Base-by-base conservation (phyloP, 2,329 filamentous ascomycete species). In the Pseudofabraea citricarpa region DNA sequence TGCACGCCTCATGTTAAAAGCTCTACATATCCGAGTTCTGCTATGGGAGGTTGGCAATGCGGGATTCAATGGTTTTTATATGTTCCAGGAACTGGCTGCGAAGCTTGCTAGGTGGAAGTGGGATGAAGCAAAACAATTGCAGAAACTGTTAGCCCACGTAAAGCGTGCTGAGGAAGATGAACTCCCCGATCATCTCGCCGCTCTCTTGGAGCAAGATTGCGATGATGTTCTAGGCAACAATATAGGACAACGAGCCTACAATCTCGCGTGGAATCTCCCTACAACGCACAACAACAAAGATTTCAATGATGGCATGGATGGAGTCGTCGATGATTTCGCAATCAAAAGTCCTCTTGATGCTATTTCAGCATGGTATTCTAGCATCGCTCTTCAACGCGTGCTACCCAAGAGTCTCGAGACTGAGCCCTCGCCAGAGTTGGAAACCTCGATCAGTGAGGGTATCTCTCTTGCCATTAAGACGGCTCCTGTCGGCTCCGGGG, bases 311-410 rank as follows among this genome's bases (percentile, higher is more conserved):
- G 81, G 86, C 37, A 85, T 94, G 74, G 86, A 94, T 59, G 75
- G 79, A 5, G 88, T 95, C 1, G 86, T 93, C 3, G 86, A 93
- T 46, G 91, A 96, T 57, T 79, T 81, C 41, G 84, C 89, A 3
- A 87, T 96, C 47, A 81, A 86, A 41, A 93, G 88, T 15, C 88
- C 90, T 0, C 77, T 96, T 52, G 91, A 96, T 63, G 90, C 89
- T 10, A 79, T 96, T 40, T 88, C 90, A 6, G 88, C 90, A 2
- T 96, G 90, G 90, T 93, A 83, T 71, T 94, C 90, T 1, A 88
- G 81, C 50, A 73, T 84, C 43, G 72, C 79, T 10, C 68, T 95
- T 27, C 86, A 90, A 55, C 75, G 77, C 45, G 81, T 80, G 3
- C 73, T 96, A 21, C 70, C 81, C 10, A 71, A 72, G 13, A 82